Evolutionary conservation across 108 stramenopile species (phyloP).

Genomic region (Epipyxis sp.): DNA sequence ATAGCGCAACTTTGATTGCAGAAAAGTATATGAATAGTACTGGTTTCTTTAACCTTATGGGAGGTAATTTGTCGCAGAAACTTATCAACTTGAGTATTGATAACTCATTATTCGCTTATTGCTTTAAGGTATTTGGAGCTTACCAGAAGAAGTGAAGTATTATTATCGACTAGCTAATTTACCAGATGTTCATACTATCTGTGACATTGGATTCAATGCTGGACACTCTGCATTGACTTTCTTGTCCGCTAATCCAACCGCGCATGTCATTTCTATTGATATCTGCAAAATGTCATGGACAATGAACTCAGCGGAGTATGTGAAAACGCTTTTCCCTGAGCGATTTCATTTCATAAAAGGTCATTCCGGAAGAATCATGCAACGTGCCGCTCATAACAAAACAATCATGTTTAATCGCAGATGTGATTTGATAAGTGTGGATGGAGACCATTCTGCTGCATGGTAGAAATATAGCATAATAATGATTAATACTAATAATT

Average conservation of each 20-base stretch:
- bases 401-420: neutral
- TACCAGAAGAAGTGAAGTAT: neutral
- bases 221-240: neutral
- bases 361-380: too few relatives aligned
- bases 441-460: neutral
- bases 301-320: neutral
- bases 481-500: too few relatives aligned
- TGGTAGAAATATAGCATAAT: too few relatives aligned
- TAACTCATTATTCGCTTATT: too few relatives aligned
- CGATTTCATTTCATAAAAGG: neutral
- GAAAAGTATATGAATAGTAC: too few relatives aligned
- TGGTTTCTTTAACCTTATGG: too few relatives aligned
- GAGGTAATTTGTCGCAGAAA: too few relatives aligned
- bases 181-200: neutral
- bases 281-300: too few relatives aligned
- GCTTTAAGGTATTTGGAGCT: too few relatives aligned
- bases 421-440: neutral
- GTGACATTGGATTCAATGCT: constrained; percentile 1
- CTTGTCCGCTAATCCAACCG: neutral
- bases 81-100: too few relatives aligned
- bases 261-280: neutral
- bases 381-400: too few relatives aligned
- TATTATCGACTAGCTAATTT: neutral
- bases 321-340: neutral
- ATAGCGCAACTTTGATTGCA: too few relatives aligned